Base-by-base conservation (phyloP, 176 grass and related monocot genomes). In the Rhipidocladum racemiflorum region DNA sequence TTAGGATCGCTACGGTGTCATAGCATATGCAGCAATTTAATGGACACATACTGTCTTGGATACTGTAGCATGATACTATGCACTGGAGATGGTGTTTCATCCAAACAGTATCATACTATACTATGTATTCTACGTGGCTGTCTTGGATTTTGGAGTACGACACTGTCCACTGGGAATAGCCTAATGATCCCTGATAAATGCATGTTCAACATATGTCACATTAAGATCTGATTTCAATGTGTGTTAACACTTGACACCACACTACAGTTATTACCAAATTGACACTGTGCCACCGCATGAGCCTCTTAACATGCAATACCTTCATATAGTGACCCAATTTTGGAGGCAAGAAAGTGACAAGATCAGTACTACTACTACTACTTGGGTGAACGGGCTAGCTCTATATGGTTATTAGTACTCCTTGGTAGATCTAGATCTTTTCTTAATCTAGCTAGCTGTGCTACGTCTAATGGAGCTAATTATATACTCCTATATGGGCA, bases 301-400 rank as follows among this genome's bases (percentile, higher is more conserved):
- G 35, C 64, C 48, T 23, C 32, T 42, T 32, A 25, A 30, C 39
- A n/a, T n/a, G n/a, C n/a, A 44, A 16, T 59, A 45, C 32, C 16
- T 20, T 3, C 29, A 65, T 28, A 17, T 43, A 65, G 71, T 57
- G 45, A 45, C 51, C 44, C 32, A 29, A 18, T 75, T 81, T 59
- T 77, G 76, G 81, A 84, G 72, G 63, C 42, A 54, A 28, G 69
- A 87, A 76, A 71, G 62, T 32, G 89, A 80, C 55, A 34, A 77
- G 34, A 76, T 54, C 8, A 9, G 43, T 36, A 68, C 20, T 17
- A 23, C 9, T 67, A 5, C n/a, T n/a, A n/a, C n/a, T n/a, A n/a
- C 27, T 65, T 54, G 32, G 35, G 35, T 36, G 18, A 36, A 71
- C 20, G 62, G 39, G 38, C 61, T 39, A 17, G 61, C 51, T 32